Evolutionary conservation across 768 basidiomycete genomes (phyloP), one percentile per base, ranked within the genome.

Genomic region (Pisolithus microcarpus): DNA sequence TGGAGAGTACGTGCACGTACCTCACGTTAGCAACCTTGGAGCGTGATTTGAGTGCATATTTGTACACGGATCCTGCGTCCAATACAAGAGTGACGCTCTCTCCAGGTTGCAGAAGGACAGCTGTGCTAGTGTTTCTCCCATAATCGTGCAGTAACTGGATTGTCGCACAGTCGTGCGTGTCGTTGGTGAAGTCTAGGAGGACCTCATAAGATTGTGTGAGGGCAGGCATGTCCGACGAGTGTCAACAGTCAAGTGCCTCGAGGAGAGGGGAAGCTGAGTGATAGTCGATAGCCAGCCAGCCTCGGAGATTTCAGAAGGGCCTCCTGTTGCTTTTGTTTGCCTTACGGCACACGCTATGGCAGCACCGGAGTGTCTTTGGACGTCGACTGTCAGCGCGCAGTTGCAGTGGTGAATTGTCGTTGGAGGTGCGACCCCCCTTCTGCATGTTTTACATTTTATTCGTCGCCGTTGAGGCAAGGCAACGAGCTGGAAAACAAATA

Each of bases 11-110:
- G 56, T 18, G 51, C 23, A 50, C 82, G 60, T 66, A 85, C 84
- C 82, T 83, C 66, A 87, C 76, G 62, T 82, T 81, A 52, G 77
- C 81, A 26, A 85, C 83, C 60, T 80, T 81, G 46, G 78, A 76
- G 56, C 74, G 76, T 54, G 75, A 74, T 65, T 85, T 85, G 52
- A 87, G 69, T 34, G 80, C 82, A 64, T 87, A 85, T 60, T 77
- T 76, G 70, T 87, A 87, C 37, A 79, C 68, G 19, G 76, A 75
- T 6, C 85, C 84, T 18, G 85, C 82, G 59, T 85, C 82, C 55
- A 87, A 74, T 53, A 87, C 74, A 52, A 85, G 73, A 30, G 81
- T 81, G 50, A 87, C 70, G 39, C 75, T 77, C 61, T 87, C 84
- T 44, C 77, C 73, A 4, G 84, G 83, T 52, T 77, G 73, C 38